Conservation (phyloP, 257 asterid species). For the Solanum chilense region DNA sequence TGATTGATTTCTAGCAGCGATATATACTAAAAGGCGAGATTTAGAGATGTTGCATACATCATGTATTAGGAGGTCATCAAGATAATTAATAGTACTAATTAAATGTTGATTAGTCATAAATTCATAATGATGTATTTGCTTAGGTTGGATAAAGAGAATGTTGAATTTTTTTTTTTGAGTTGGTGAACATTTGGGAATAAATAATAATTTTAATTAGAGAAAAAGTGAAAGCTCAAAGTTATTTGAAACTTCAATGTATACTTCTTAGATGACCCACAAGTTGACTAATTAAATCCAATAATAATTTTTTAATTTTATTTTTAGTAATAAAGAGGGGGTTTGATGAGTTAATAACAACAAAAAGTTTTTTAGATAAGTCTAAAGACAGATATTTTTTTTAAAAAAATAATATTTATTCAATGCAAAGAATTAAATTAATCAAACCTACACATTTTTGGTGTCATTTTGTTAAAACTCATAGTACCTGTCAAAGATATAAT, state of each 20-base stretch:
- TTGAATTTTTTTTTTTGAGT: neutral
- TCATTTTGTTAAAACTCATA: neutral
- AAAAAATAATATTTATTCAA: neutral
- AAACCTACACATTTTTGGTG: neutral
- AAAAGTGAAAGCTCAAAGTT: neutral
- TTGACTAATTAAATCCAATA: neutral
- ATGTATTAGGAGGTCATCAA: neutral
- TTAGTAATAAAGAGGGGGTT: neutral
- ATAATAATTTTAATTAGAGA: neutral
- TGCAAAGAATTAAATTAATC: neutral
- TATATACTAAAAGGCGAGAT: neutral
- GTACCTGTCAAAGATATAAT: neutral
- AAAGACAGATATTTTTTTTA: neutral
- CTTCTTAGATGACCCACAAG: neutral
- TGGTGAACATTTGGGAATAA: neutral
- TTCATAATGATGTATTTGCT: constrained; percentile 18
- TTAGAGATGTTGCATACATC: neutral
- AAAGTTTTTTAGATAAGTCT: neutral
- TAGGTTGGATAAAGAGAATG: neutral
- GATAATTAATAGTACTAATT: neutral
- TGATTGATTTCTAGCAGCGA: neutral
- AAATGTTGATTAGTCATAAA: neutral
- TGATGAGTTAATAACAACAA: constrained; percentile 14
- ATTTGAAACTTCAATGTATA: constrained; percentile 16
- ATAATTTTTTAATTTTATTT: neutral